Evolutionary conservation across 1,284 basidiomycete genomes (phyloP).

Genomic region (Pterulicium gracile): DNA sequence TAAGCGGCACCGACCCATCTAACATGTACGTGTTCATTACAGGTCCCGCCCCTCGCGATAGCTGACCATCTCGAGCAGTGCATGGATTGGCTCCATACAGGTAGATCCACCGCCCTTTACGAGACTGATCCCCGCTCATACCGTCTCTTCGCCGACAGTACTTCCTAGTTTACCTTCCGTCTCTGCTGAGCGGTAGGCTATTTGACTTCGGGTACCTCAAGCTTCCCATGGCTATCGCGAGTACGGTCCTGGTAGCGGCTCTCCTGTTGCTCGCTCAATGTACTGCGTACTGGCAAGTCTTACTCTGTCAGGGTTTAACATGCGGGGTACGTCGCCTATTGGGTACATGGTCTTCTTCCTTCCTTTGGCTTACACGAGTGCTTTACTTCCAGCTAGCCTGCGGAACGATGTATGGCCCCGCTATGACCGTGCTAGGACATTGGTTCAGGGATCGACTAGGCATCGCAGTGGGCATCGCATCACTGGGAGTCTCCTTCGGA

Average conservation of each 20-base stretch:
- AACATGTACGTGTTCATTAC: conserved; percentile 25
- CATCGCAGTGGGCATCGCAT: conserved; percentile 18
- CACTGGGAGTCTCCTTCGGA: conserved; percentile 21
- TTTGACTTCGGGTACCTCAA: conserved; percentile 41
- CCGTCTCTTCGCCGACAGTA: conserved; percentile 11
- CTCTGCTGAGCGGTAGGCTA: conserved; percentile 28
- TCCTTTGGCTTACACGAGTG: conserved; percentile 12
- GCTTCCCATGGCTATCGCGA: conserved; percentile 27
- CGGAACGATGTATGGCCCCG: conserved; percentile 25
- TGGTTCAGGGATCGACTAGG: conserved; percentile 27
- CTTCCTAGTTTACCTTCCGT: conserved; percentile 23
- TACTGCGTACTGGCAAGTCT: conserved; percentile 37
- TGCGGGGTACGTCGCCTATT: conserved; percentile 21
- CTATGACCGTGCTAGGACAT: conserved; percentile 27
- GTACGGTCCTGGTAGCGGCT: conserved; percentile 27
- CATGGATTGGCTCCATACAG: conserved; percentile 52
- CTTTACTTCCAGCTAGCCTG: conserved; percentile 12
- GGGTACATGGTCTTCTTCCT: conserved; percentile 10
- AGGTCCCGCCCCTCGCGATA: not conserved
- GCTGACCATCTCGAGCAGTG: conserved; percentile 18
- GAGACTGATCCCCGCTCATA: conserved; percentile 7
- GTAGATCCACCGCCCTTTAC: conserved; percentile 15
- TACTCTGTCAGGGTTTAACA: conserved; percentile 31
- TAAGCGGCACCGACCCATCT: conserved; percentile 23
- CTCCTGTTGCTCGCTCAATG: conserved; percentile 38